A percentile compares a stretch with the other conserved stretches of the same genome.
phyloP scores from a whole-genome alignment of 148 eudicot genomes.

The Polygonum aviculare region DNA sequence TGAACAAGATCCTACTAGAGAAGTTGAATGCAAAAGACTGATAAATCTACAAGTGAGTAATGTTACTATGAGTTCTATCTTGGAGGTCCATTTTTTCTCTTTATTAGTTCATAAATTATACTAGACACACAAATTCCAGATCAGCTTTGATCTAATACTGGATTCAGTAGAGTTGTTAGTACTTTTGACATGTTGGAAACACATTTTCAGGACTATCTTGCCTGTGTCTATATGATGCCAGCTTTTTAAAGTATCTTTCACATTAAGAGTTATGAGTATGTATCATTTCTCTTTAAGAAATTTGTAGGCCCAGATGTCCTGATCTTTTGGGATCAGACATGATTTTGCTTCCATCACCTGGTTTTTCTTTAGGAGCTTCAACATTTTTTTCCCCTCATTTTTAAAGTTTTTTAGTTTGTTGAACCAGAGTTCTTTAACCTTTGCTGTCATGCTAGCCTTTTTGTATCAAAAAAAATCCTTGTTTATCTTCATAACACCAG shows the following conservation, averaged over 20 bases:
- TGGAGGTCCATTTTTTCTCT: not conserved
- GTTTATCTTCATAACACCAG: too few relatives aligned
- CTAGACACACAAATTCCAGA: not conserved
- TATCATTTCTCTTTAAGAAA: not conserved
- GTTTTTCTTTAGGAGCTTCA: not conserved
- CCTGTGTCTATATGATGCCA: not conserved
- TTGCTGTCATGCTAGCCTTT: too few relatives aligned
- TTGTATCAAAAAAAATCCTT: too few relatives aligned
- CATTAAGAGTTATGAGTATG: not conserved
- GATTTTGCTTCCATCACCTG: not conserved
- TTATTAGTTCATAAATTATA: not conserved
- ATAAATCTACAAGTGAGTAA: slow-evolving; percentile 13
- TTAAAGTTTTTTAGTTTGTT: not conserved
- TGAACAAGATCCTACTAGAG: slow-evolving; percentile 82
- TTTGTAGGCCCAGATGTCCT: not conserved
- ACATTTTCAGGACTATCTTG: slow-evolving; percentile 1
- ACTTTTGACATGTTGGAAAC: not conserved
- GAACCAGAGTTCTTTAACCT: not conserved
- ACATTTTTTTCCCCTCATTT: not conserved
- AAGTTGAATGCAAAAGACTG: slow-evolving; percentile 55
- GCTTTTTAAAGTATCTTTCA: not conserved
- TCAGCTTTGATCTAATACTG: not conserved
- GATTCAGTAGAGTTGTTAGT: not conserved
- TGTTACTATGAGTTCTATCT: not conserved
- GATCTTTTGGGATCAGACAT: not conserved